These are phyloP conservation scores for Mortierella sp. DNA, from an alignment of 371 early-diverging fungal species.

Conservation along the genomic window DNA sequence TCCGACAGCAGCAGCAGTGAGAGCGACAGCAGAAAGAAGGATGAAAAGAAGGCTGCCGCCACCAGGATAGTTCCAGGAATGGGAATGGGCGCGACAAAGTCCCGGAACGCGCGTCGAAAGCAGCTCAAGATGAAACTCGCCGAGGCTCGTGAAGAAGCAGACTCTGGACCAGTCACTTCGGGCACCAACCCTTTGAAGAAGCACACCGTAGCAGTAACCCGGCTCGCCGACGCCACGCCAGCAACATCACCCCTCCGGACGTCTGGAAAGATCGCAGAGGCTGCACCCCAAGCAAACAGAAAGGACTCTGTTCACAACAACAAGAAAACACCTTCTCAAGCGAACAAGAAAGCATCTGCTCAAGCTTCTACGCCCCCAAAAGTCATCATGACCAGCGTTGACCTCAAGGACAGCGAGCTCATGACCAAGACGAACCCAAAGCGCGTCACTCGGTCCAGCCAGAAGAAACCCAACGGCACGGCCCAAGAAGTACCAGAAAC, in stretches of 20 bases:
- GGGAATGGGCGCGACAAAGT: neutral
- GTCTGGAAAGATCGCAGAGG: neutral
- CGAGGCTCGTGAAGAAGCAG: neutral
- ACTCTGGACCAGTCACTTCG: neutral
- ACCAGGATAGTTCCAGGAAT: neutral
- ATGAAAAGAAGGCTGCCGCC: neutral
- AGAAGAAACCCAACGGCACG: neutral
- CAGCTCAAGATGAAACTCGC: neutral
- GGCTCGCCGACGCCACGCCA: neutral
- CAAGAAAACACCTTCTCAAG: neutral
- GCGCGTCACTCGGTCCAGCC: conserved; percentile 7
- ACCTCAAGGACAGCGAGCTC: conserved; percentile 22
- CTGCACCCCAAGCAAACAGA: neutral
- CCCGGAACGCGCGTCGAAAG: conserved; percentile 1
- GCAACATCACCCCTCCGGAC: no score
- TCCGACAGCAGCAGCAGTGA: conserved; percentile 6
- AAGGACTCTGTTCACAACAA: neutral
- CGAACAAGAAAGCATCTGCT: neutral
- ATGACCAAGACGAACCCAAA: neutral
- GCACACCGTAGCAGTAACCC: neutral
- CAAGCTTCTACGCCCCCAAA: conserved; percentile 10
- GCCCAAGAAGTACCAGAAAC: neutral
- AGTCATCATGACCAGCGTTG: conserved; percentile 39
- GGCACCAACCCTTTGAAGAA: neutral
- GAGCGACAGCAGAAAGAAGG: neutral